Percentiles rank a stretch among this genome's conserved stretches.
These are phyloP conservation scores for Takashimella koratensis DNA, from an alignment of 1,284 basidiomycete genomes.

Conservation along the genomic window DNA sequence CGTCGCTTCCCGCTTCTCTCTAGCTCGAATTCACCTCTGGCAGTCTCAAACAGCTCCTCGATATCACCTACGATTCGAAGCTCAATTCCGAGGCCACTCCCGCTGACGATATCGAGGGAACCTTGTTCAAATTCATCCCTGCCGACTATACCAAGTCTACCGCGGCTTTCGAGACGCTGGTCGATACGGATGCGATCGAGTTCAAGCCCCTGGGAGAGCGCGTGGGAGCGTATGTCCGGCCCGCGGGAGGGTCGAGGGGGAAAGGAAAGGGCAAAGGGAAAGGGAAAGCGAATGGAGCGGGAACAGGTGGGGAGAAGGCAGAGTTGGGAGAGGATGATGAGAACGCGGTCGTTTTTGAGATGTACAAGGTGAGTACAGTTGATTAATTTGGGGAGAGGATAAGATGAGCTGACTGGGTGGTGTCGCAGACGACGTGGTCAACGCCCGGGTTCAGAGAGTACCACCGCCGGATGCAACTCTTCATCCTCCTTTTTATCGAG, in stretches of 20 bases:
- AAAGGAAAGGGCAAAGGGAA: constrained; percentile 58
- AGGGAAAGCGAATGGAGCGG: constrained; percentile 46
- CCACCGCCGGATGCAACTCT: constrained; percentile 91
- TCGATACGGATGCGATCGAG: constrained; percentile 65
- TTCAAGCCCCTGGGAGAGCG: constrained; percentile 76
- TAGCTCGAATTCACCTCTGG: constrained; percentile 84
- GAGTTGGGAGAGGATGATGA: constrained; percentile 56
- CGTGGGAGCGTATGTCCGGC: constrained; percentile 69
- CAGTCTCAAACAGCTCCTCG: constrained; percentile 71
- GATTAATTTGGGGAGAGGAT: background rate
- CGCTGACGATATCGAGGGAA: constrained; percentile 82
- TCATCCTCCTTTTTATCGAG: constrained; percentile 92
- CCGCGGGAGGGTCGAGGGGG: constrained; percentile 26
- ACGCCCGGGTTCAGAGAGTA: constrained; percentile 89
- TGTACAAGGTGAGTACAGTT: constrained; percentile 70
- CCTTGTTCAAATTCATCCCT: constrained; percentile 74
- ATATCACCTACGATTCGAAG: constrained; percentile 64
- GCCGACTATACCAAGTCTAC: constrained; percentile 67
- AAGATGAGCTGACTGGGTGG: background rate
- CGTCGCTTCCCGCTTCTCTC: too few species aligned
- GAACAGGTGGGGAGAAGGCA: constrained; percentile 29
- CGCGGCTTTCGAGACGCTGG: constrained; percentile 61
- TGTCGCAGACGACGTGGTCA: constrained; percentile 67
- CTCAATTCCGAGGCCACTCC: constrained; percentile 65
- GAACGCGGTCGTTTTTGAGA: constrained; percentile 69